Evolutionary conservation across 441 rosid species (phyloP).

Genomic region (Aquilaria agallochum): DNA sequence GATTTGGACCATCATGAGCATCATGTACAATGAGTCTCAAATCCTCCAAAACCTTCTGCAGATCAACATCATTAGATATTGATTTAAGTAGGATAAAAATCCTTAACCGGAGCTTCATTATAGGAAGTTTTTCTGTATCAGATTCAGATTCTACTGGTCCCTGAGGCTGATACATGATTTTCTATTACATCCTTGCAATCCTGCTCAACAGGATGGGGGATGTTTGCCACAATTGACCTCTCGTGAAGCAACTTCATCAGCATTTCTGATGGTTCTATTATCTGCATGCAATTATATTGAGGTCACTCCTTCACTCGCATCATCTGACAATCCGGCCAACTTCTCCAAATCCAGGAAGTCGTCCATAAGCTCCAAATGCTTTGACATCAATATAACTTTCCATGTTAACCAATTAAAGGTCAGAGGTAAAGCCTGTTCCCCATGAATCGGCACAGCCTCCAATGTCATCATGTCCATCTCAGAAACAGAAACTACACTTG

Average conservation of each 20-base stretch:
- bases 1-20: constrained; percentile 29
- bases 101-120: constrained; percentile 28
- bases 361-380: constrained; percentile 76
- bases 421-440: constrained; percentile 47
- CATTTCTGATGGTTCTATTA: constrained; percentile 27
- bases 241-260: constrained; percentile 26
- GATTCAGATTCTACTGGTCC: not conserved
- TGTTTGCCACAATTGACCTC: constrained; percentile 25
- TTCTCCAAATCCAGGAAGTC: constrained; percentile 93
- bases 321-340: constrained; percentile 53
- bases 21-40: constrained; percentile 34
- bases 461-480: constrained; percentile 78
- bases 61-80: constrained; percentile 41
- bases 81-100: constrained; percentile 30
- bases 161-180: not conserved
- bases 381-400: constrained; percentile 34
- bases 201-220: constrained; percentile 15
- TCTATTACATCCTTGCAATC: constrained; percentile 10
- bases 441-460: constrained; percentile 71
- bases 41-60: constrained; percentile 42
- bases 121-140: constrained; percentile 12
- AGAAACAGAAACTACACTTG: constrained; percentile 73
- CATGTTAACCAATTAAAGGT: constrained; percentile 47
- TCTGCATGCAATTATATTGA: constrained; percentile 29
- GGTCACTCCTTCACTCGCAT: constrained; percentile 32